phyloP scores from a whole-genome alignment of 768 basidiomycete species.

The Chalciporus chontae region DNA sequence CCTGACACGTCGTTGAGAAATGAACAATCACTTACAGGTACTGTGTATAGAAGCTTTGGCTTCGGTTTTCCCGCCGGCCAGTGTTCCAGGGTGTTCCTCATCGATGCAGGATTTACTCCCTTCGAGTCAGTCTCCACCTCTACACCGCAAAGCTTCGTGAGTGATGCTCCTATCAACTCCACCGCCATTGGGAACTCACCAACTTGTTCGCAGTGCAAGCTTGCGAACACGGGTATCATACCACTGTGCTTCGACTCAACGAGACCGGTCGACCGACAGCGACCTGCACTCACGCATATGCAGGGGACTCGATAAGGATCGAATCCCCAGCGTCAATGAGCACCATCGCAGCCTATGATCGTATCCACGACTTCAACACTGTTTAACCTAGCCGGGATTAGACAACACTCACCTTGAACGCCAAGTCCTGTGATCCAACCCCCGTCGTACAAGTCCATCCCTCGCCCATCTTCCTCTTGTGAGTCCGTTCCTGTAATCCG shows the following conservation, averaged over 20 bases:
- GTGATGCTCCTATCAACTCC: neutral
- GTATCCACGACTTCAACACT: neutral
- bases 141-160: constrained; percentile 23
- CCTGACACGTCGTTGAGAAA: neutral
- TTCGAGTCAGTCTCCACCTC: constrained; percentile 70
- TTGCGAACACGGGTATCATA: constrained; percentile 57
- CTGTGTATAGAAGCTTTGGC: constrained; percentile 73
- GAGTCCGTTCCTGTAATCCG: constrained; percentile 60
- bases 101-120: constrained; percentile 54
- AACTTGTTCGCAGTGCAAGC: constrained; percentile 48
- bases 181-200: constrained; percentile 33
- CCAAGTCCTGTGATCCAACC: constrained; percentile 75
- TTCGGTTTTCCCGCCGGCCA: constrained; percentile 66
- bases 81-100: constrained; percentile 58
- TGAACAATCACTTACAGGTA: constrained; percentile 43
- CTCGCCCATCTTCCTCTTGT: constrained; percentile 52
- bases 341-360: constrained; percentile 54
- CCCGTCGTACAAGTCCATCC: constrained; percentile 74
- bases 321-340: constrained; percentile 71
- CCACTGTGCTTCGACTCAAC: constrained; percentile 37
- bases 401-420: constrained; percentile 55
- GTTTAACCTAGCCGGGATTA: neutral
- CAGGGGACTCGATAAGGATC: constrained; percentile 73
- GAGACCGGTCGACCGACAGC: neutral
- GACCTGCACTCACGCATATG: constrained; percentile 53